phyloP scores from a whole-genome alignment of 2,329 filamentous ascomycete species.

The Colletotrichum scovillei region DNA sequence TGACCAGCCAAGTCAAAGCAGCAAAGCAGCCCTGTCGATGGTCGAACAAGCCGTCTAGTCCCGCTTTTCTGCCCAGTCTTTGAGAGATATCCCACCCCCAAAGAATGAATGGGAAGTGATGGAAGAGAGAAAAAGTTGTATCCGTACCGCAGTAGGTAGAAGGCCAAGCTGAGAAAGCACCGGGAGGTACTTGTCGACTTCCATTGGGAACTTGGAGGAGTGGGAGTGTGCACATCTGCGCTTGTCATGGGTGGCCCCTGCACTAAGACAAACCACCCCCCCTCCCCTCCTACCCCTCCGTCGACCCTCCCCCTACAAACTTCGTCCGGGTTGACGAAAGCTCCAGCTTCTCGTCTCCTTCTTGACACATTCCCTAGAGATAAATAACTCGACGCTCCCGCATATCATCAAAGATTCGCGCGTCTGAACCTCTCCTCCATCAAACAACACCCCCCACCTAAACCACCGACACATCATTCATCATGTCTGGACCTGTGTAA shows the following conservation, averaged over 20 bases:
- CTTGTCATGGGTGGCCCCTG: constrained; percentile 32
- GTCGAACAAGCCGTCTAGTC: constrained; percentile 1
- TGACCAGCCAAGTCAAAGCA: constrained; percentile 15
- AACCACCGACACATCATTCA: constrained; percentile 44
- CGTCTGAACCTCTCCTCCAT: constrained; percentile 26
- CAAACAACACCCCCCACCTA: constrained; percentile 22
- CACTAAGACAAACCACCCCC: constrained; percentile 28
- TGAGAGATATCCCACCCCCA: background rate
- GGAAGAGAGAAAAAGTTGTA: background rate
- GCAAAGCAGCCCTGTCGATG: constrained; percentile 22
- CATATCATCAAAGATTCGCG: constrained; percentile 19
- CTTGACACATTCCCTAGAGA: constrained; percentile 35
- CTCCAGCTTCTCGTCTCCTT: constrained; percentile 32
- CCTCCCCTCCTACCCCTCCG: constrained; percentile 35
- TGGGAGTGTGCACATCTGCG: constrained; percentile 25
- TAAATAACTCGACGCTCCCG: constrained; percentile 37
- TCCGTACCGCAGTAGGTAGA: background rate
- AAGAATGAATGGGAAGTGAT: background rate
- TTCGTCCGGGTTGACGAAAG: constrained; percentile 35
- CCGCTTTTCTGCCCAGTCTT: constrained; percentile 29
- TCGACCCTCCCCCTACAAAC: constrained; percentile 36
- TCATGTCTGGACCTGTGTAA: constrained; percentile 77
- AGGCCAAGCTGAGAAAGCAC: background rate
- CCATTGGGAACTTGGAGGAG: background rate
- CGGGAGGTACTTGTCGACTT: constrained; percentile 8